phyloP scores from a whole-genome alignment of 2,329 filamentous ascomycete species.

The Exophiala alcalophila region DNA sequence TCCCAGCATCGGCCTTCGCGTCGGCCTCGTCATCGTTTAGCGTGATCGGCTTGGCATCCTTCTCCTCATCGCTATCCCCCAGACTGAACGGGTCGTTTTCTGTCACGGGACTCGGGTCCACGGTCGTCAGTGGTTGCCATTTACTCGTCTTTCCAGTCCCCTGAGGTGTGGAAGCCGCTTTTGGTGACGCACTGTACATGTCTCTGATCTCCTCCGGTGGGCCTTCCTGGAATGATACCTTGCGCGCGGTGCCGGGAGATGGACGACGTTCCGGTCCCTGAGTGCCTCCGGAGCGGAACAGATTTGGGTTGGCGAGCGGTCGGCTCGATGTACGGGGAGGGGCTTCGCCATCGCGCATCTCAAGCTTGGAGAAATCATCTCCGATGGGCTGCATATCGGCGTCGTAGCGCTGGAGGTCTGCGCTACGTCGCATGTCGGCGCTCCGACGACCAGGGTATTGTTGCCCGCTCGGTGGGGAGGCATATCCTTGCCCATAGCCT shows the following conservation, averaged over 20 bases:
- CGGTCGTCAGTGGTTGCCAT: constrained; percentile 88
- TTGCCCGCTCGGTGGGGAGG: constrained; percentile 25
- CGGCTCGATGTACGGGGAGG: constrained; percentile 57
- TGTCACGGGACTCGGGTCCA: constrained; percentile 78
- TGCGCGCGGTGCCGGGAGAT: constrained; percentile 48
- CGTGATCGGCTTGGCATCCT: constrained; percentile 68
- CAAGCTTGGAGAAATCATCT: constrained; percentile 76
- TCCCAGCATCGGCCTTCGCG: constrained; percentile 24
- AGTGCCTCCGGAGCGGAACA: constrained; percentile 60
- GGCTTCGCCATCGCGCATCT: constrained; percentile 61
- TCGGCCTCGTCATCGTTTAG: constrained; percentile 49
- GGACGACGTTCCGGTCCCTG: constrained; percentile 40
- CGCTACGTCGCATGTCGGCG: constrained; percentile 69
- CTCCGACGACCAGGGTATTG: constrained; percentile 50
- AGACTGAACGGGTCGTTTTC: constrained; percentile 97
- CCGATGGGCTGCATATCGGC: constrained; percentile 86
- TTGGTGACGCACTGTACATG: constrained; percentile 65
- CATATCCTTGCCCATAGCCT: constrained; percentile 35
- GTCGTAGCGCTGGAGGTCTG: constrained; percentile 89
- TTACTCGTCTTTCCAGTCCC: constrained; percentile 70
- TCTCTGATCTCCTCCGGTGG: constrained; percentile 76
- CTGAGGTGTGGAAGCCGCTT: constrained; percentile 46
- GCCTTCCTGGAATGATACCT: constrained; percentile 59
- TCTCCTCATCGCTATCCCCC: constrained; percentile 92
- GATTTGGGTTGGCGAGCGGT: constrained; percentile 69